A percentile compares a stretch with the other conserved stretches of the same genome.
Evolutionary conservation across 169 alveolate genomes (phyloP).

Genomic region (Babesia ovata): DNA sequence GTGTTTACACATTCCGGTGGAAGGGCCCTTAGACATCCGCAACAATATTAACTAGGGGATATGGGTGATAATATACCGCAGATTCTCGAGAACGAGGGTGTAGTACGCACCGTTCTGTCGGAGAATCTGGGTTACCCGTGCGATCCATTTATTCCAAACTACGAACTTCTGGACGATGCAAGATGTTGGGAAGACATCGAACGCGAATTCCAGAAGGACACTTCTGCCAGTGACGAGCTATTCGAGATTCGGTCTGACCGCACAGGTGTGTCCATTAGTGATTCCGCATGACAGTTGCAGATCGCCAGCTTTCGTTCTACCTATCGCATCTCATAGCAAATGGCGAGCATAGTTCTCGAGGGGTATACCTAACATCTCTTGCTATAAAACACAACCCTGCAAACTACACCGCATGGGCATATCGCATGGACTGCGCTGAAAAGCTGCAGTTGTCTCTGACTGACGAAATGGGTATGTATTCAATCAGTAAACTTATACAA

Average conservation of each 20-base stretch:
- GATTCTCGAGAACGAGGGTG: slow-evolving; percentile 56
- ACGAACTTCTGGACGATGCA: slow-evolving; percentile 35
- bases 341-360: slow-evolving; percentile 57
- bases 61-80: slow-evolving; percentile 9
- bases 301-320: slow-evolving; percentile 7
- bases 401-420: slow-evolving; percentile 63
- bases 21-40: not conserved
- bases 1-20: not conserved
- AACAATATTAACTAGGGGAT: not conserved
- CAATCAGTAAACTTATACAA: not conserved
- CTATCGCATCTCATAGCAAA: slow-evolving; percentile 17
- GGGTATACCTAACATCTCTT: slow-evolving; percentile 37
- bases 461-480: slow-evolving; percentile 39
- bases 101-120: slow-evolving; percentile 30
- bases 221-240: not conserved
- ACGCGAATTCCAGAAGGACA: not conserved
- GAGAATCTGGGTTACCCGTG: slow-evolving; percentile 46
- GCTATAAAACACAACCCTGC: slow-evolving; percentile 55
- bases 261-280: slow-evolving; percentile 2
- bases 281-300: not conserved
- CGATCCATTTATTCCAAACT: slow-evolving; percentile 39
- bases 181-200: slow-evolving; percentile 45
- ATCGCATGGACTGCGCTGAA: slow-evolving; percentile 58
- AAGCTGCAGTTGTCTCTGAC: slow-evolving; percentile 26
- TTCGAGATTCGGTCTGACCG: slow-evolving; percentile 30